Conservation (phyloP, 31 red algal genomes). For the Bonnemaisonia californica region DNA sequence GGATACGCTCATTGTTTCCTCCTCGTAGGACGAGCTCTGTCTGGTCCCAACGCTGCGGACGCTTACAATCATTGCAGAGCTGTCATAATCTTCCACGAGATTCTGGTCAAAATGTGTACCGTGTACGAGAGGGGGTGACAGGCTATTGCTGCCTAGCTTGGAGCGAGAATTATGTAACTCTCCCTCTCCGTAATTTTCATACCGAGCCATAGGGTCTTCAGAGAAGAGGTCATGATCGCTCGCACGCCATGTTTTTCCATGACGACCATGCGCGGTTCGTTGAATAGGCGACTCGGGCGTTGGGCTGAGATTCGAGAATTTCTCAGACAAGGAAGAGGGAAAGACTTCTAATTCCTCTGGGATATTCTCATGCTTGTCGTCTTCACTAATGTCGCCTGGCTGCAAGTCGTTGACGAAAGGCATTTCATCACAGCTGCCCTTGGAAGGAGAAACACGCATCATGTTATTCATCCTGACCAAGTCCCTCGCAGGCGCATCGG, state of each 20-base stretch:
- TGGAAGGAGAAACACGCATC: not conserved
- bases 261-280: not conserved
- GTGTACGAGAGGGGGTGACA: not conserved
- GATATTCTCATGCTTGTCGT: not conserved
- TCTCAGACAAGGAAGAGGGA: not conserved
- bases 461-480: not conserved
- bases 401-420: not conserved
- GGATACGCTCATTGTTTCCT: not conserved
- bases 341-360: not conserved
- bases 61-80: slow-evolving; percentile 31
- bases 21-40: not conserved
- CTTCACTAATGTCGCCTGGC: not conserved
- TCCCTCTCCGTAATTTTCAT: not conserved
- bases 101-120: not conserved
- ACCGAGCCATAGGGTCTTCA: slow-evolving; percentile 24
- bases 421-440: not conserved
- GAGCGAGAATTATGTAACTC: not conserved
- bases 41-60: slow-evolving; percentile 12
- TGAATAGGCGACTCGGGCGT: slow-evolving; percentile 5
- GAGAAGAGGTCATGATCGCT: slow-evolving; percentile 42
- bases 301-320: slow-evolving; percentile 6
- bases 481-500: not conserved
- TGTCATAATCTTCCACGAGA: slow-evolving; percentile 46
- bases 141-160: not conserved
- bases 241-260: slow-evolving; percentile 23